phyloP scores from a whole-genome alignment of 768 basidiomycete species.

The Tylopilus plumbeoviolaceoides region DNA sequence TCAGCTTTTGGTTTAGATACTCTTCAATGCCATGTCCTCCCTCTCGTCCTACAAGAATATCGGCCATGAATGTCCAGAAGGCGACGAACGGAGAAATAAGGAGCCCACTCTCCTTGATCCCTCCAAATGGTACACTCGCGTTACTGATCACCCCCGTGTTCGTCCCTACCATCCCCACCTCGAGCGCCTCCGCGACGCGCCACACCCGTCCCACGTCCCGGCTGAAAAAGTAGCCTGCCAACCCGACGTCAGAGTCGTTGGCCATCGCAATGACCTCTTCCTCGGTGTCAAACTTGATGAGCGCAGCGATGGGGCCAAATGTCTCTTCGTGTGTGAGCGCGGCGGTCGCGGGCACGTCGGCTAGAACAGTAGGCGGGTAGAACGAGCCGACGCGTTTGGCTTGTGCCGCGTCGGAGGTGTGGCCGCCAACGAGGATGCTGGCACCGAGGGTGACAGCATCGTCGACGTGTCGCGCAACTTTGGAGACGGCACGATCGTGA shows the following conservation, averaged over 20 bases:
- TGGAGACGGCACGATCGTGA: conserved; percentile 78
- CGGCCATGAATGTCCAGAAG: background rate
- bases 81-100: background rate
- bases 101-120: conserved; percentile 85
- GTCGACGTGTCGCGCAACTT: conserved; percentile 80
- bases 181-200: conserved; percentile 91
- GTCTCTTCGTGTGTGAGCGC: conserved; percentile 82
- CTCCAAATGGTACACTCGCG: conserved; percentile 83
- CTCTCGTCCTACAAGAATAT: conserved; percentile 54
- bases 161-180: conserved; percentile 89
- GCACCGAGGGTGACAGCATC: conserved; percentile 87
- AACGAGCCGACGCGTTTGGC: conserved; percentile 44
- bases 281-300: conserved; percentile 90
- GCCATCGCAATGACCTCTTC: conserved; percentile 87
- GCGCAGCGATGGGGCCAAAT: conserved; percentile 87
- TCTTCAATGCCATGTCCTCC: conserved; percentile 90
- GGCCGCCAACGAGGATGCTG: conserved; percentile 87
- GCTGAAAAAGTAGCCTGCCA: conserved; percentile 94
- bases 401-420: conserved; percentile 44
- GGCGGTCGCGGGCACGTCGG: conserved; percentile 71
- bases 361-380: conserved; percentile 85
- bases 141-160: conserved; percentile 81
- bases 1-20: conserved; percentile 78
- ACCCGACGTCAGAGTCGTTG: conserved; percentile 76
- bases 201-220: conserved; percentile 85